These are phyloP conservation scores for Tulasnella sp. DNA, from an alignment of 768 basidiomycete genomes.

Conservation along the genomic window DNA sequence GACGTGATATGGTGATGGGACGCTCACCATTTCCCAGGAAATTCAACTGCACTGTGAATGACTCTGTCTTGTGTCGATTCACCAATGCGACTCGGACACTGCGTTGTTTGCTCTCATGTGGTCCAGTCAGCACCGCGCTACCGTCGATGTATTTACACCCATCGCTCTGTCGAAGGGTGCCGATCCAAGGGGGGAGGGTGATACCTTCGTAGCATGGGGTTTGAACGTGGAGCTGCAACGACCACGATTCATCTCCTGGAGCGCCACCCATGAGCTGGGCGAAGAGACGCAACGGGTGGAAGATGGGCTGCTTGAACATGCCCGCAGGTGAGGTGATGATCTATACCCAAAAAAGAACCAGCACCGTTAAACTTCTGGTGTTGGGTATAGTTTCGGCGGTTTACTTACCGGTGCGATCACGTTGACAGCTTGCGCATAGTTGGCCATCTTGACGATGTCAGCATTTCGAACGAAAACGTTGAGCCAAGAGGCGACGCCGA, in stretches of 20 bases:
- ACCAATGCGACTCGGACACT: conserved; percentile 44
- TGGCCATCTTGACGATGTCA: conserved; percentile 49
- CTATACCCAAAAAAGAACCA: conserved; percentile 16
- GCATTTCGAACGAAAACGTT: conserved; percentile 52
- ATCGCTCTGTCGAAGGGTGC: conserved; percentile 31
- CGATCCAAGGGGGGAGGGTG: conserved; percentile 45
- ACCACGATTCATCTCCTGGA: conserved; percentile 34
- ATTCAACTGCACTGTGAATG: neutral
- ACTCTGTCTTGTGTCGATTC: conserved; percentile 30
- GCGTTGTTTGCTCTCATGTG: conserved; percentile 20
- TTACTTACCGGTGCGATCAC: conserved; percentile 36
- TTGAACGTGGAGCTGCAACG: conserved; percentile 10
- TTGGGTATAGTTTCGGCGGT: conserved; percentile 11
- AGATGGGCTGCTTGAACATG: conserved; percentile 39
- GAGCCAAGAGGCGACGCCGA: conserved; percentile 50
- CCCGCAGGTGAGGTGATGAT: conserved; percentile 40
- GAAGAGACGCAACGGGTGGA: conserved; percentile 44
- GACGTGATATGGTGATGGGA: neutral
- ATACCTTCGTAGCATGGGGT: conserved; percentile 34
- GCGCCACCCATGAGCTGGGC: conserved; percentile 44
- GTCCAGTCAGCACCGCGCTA: conserved; percentile 35
- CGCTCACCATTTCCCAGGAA: neutral
- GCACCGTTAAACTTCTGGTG: neutral
- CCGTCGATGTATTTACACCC: conserved; percentile 39
- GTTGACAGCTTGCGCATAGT: conserved; percentile 48